phyloP scores from a whole-genome alignment of 176 grass and related monocot species.

The Carex parvula region DNA sequence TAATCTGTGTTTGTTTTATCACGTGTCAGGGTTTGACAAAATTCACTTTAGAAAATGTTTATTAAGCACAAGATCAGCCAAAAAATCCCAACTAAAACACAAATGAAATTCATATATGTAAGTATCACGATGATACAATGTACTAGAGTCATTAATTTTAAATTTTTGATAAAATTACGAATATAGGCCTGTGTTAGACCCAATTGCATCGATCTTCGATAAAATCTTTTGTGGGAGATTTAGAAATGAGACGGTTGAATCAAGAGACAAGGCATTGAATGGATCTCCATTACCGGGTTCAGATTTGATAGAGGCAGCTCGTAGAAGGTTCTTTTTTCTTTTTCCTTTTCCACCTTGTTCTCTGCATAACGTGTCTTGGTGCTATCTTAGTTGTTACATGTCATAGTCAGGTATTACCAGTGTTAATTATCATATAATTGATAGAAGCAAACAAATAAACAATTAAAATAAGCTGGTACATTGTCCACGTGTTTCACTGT shows the following conservation, averaged over 20 bases:
- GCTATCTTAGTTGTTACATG: background rate
- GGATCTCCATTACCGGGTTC: conserved; percentile 68
- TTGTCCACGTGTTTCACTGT: background rate
- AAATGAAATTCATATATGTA: background rate
- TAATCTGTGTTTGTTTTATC: background rate
- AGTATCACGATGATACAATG: background rate
- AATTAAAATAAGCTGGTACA: background rate
- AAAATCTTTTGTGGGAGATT: conserved; percentile 84
- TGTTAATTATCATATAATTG: background rate
- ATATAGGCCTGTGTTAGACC: conserved; percentile 75
- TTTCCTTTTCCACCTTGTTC: background rate
- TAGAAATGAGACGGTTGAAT: conserved; percentile 37
- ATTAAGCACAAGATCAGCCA: background rate
- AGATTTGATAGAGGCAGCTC: conserved; percentile 80
- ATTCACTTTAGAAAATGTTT: background rate
- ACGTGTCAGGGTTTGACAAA: background rate
- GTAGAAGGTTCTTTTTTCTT: conserved; percentile 53
- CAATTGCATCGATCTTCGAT: conserved; percentile 79
- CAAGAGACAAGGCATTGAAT: conserved; percentile 55
- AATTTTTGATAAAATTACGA: conserved; percentile 14
- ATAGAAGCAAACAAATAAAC: background rate
- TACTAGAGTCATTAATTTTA: background rate
- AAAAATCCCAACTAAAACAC: background rate
- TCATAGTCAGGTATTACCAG: background rate
- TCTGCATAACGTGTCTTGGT: background rate